A percentile compares a stretch with the other conserved stretches of the same genome.
These are phyloP conservation scores for Arthroderma sp. DNA, from an alignment of 2,329 filamentous ascomycete genomes.

Conservation along the genomic window DNA sequence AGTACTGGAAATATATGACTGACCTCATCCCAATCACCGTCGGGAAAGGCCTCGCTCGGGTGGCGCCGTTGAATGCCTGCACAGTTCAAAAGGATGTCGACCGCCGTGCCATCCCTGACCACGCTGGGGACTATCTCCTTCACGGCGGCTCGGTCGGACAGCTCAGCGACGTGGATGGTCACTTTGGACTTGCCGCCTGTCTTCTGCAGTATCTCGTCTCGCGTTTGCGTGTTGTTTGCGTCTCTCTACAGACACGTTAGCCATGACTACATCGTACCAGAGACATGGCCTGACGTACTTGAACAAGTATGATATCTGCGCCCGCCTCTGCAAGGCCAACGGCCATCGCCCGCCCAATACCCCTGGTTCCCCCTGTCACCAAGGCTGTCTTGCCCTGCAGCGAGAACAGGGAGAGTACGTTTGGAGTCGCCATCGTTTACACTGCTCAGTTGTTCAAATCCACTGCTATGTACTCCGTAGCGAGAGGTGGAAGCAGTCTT, in stretches of 20 bases:
- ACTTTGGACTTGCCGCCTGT: constrained; percentile 27
- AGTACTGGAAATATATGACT: constrained; percentile 8
- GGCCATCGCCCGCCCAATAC: constrained; percentile 38
- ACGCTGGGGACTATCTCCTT: constrained; percentile 31
- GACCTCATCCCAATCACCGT: constrained; percentile 61
- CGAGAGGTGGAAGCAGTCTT: background rate
- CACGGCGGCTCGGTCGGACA: constrained; percentile 32
- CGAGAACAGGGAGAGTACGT: constrained; percentile 25
- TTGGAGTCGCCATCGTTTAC: background rate
- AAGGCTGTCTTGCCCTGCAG: constrained; percentile 34
- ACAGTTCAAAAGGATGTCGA: constrained; percentile 74
- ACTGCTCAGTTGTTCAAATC: too few species aligned
- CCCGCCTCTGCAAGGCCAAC: constrained; percentile 37
- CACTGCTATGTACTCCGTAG: background rate
- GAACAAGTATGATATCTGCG: constrained; percentile 35
- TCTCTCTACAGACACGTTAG: constrained; percentile 36
- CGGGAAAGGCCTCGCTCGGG: constrained; percentile 61
- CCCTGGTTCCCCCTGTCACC: constrained; percentile 38
- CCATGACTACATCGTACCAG: background rate
- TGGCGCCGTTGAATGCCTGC: constrained; percentile 76
- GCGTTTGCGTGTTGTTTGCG: constrained; percentile 35
- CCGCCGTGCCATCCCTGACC: constrained; percentile 38
- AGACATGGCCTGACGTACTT: constrained; percentile 19
- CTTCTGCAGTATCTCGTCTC: constrained; percentile 31
- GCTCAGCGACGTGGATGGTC: constrained; percentile 34